These are phyloP conservation scores for Cymbopogon citratus DNA, from an alignment of 176 grass and related monocot species.

Conservation along the genomic window DNA sequence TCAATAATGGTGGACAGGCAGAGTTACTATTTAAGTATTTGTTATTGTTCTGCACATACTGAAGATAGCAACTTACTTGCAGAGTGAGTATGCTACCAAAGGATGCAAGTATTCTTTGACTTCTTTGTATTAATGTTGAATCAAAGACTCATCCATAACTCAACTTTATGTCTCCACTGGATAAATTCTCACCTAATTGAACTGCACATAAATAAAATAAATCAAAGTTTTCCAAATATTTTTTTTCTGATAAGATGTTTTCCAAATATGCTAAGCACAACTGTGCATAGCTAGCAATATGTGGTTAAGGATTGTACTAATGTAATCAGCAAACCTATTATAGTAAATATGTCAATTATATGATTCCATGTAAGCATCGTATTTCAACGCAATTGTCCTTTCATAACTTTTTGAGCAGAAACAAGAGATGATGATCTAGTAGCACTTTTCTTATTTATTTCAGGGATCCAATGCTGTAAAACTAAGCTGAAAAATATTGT, in stretches of 20 bases:
- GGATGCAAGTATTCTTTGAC: too few relatives aligned
- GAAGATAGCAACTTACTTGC: not conserved
- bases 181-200: constrained; percentile 1
- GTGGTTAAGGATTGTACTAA: too few relatives aligned
- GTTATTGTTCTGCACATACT: too few relatives aligned
- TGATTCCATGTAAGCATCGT: too few relatives aligned
- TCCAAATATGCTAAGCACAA: not conserved
- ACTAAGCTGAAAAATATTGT: not conserved
- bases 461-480: not conserved
- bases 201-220: not conserved
- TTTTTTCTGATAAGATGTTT: too few relatives aligned
- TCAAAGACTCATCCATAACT: not conserved
- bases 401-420: not conserved
- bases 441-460: not conserved
- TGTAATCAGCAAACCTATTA: too few relatives aligned
- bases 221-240: not conserved
- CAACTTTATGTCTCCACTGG: not conserved
- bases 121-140: not conserved
- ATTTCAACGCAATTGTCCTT: not conserved
- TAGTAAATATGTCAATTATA: too few relatives aligned
- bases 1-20: too few relatives aligned
- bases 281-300: not conserved
- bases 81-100: not conserved
- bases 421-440: not conserved
- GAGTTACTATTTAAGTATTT: too few relatives aligned